Evolutionary conservation across 176 grass and related monocot species (phyloP).

Genomic region (Cymbopogon citratus): DNA sequence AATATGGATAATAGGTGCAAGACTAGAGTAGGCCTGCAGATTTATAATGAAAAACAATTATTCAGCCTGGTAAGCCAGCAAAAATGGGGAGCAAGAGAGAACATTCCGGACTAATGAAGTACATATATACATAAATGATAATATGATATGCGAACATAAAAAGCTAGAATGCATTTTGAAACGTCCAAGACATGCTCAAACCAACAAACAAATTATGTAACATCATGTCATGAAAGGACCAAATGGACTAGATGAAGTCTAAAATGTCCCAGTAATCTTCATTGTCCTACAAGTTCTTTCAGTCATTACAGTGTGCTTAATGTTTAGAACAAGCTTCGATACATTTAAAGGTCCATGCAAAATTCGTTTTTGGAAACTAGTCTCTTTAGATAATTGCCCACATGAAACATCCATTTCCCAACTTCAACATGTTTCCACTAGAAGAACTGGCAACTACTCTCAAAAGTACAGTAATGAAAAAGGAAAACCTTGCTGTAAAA

Average conservation of each 20-base stretch:
- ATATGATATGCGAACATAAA: constrained; percentile 15
- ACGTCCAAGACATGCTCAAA: neutral
- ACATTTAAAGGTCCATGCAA: neutral
- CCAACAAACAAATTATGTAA: constrained; percentile 5
- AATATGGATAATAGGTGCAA: constrained; percentile 73
- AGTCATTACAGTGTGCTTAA: neutral
- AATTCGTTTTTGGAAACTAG: neutral
- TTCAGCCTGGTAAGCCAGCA: neutral
- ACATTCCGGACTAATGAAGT: neutral
- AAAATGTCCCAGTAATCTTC: neutral
- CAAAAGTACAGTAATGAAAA: neutral
- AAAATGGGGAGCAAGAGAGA: neutral
- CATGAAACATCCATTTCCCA: neutral
- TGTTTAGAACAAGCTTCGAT: neutral
- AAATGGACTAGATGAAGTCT: constrained; percentile 3
- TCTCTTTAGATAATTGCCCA: neutral
- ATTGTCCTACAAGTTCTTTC: neutral
- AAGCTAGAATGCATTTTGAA: neutral
- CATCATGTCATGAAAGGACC: neutral
- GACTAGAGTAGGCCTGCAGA: constrained; percentile 75
- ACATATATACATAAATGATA: neutral
- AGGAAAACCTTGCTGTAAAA: neutral
- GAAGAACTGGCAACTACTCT: neutral
- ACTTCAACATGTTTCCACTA: neutral
- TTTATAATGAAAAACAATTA: constrained; percentile 13